Base-by-base conservation (phyloP, 2,329 filamentous ascomycete genomes). In the Plenodomus tracheiphilus region DNA sequence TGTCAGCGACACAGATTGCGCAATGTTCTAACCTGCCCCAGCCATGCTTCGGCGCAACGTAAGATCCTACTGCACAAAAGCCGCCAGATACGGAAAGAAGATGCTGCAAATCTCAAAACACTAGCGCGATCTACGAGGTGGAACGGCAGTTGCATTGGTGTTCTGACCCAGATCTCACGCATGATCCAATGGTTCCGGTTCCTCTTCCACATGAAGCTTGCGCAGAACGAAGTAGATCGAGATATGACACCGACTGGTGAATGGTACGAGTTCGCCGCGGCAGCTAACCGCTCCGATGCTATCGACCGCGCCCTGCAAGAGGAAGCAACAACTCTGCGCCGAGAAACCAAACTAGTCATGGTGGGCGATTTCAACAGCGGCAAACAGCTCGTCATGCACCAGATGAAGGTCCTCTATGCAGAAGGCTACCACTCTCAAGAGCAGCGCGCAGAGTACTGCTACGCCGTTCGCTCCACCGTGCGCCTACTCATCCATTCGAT, bases 61-160 rank as follows among this genome's bases (percentile, higher is more conserved):
- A 71, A 71, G 50, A 71, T 71, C 11, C 46, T 71, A 10, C 55
- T 71, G 17, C 59, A 71, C 54, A 71, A 71, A 46, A 68, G 65
- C 41, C 64, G 66, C 38, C 65, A 70, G 37, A 70, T 70, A 32
- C 63, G 65, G 20, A 64, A 66, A 39, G 65, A 68, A 46, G 66
- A 70, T 44, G 56, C 58, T n/a, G 41, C 35, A 58, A 66, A 28
- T 56, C 62, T 69, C n/a, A 59, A 54, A 32, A 62, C 64, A 1
- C 54, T 70, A 16, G 59, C 62, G 13, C 60, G 60, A 22, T 69
- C 64, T 7, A 68, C 66, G 4, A 63, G 47, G 43, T 61, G 61
- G 49, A 65, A 69, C 40, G 58, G 65, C 17, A 58, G 58, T 25
- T 65, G 59, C 39, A 68, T 71, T 22, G 55, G 49, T 15, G 45